phyloP scores from a whole-genome alignment of 2,329 filamentous ascomycete species.

The Cadophora sp. region DNA sequence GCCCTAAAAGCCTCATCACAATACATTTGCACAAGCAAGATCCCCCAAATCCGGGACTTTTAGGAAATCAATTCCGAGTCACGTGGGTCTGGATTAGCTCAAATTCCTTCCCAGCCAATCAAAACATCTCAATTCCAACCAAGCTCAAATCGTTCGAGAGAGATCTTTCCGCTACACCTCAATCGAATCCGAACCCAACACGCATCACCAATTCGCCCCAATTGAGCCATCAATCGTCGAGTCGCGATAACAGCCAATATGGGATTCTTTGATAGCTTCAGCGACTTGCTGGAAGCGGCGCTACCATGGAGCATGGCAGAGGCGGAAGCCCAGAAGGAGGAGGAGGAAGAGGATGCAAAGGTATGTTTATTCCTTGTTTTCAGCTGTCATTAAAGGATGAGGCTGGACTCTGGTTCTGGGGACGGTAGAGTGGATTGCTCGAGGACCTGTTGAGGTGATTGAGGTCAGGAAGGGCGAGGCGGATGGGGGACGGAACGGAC shows the following conservation, averaged over 20 bases:
- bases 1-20: no score
- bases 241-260: slow-evolving; percentile 49
- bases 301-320: slow-evolving; percentile 70
- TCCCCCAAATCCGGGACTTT: background rate
- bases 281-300: slow-evolving; percentile 69
- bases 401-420: background rate
- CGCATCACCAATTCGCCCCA: slow-evolving; percentile 17
- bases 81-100: slow-evolving; percentile 15
- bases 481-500: background rate
- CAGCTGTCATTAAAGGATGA: background rate
- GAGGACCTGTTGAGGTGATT: background rate
- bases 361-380: slow-evolving; percentile 22
- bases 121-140: slow-evolving; percentile 37
- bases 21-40: background rate
- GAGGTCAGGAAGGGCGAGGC: background rate
- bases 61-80: background rate
- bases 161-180: slow-evolving; percentile 25
- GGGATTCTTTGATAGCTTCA: slow-evolving; percentile 71
- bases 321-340: slow-evolving; percentile 64
- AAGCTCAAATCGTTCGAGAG: slow-evolving; percentile 25
- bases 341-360: slow-evolving; percentile 47
- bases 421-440: background rate
- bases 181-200: slow-evolving; percentile 22
- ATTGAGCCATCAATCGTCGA: slow-evolving; percentile 26
- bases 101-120: slow-evolving; percentile 37